Evolutionary conservation across 371 early-diverging fungal species (phyloP).

Genomic region (Syncephalis plumigaleata): DNA sequence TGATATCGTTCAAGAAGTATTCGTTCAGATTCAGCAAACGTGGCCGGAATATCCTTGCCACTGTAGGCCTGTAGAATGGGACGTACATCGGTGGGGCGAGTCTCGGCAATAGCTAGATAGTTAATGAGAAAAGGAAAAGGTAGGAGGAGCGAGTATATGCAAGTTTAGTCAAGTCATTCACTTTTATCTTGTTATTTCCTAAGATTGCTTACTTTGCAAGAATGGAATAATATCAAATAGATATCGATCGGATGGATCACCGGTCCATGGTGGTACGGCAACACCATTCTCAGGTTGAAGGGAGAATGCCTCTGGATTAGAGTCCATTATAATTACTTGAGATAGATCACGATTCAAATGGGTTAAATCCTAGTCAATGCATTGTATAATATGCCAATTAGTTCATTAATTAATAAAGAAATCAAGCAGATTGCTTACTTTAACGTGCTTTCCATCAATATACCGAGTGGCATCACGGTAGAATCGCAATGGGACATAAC

Average conservation of each 20-base stretch:
- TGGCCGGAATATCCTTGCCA: constrained; percentile 46
- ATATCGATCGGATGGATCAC: constrained; percentile 64
- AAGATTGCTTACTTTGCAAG: constrained; percentile 45
- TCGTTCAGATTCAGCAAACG: constrained; percentile 52
- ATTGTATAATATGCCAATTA: background rate
- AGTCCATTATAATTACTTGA: constrained; percentile 85
- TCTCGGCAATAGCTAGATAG: constrained; percentile 42
- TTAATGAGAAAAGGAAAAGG: background rate
- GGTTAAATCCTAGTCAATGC: constrained; percentile 46
- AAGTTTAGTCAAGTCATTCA: background rate
- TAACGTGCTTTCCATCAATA: constrained; percentile 67
- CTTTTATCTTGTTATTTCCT: background rate
- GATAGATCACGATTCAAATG: constrained; percentile 83
- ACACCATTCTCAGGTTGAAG: constrained; percentile 88
- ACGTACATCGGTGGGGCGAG: constrained; percentile 58
- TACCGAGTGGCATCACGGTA: constrained; percentile 80
- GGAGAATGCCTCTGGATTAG: constrained; percentile 56
- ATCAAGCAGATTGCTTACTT: constrained; percentile 13
- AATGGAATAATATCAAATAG: constrained; percentile 75
- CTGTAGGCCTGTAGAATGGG: constrained; percentile 42
- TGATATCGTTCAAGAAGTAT: constrained; percentile 37
- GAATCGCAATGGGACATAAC: constrained; percentile 66
- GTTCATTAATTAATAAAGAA: constrained; percentile 1
- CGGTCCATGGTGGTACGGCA: constrained; percentile 67
- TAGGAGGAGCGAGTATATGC: background rate